Base-by-base conservation (phyloP, 2,329 filamentous ascomycete species). In the Aspergillus sojae region DNA sequence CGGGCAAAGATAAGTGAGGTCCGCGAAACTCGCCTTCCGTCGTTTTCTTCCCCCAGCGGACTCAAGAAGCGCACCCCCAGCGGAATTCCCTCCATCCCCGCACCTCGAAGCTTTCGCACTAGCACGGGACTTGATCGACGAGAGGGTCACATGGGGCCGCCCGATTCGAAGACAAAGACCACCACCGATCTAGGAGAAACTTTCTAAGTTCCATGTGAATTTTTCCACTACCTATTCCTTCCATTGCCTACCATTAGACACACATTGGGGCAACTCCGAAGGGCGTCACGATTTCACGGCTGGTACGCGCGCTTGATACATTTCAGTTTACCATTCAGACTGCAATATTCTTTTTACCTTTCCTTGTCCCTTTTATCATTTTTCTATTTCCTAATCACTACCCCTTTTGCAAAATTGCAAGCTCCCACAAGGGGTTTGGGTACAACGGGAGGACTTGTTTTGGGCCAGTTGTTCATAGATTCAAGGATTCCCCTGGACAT, bases 151-250 rank as follows among this genome's bases (percentile, higher is more conserved):
- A 84, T 84, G 80, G 79, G 81, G 34, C 82, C 81, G 21, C 79
- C 83, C 11, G 78, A 78, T 59, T 74, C 80, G 62, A 80, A 82
- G 60, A 77, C 84, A 67, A 48, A 26, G 12, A 83, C 83, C 69
- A 77, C 84, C 71, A 84, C 79, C 74, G 83, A 84, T 62, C 77
- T 86, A 53, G 85, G 85, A 48, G 85, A 88, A 75, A 86, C 84
- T n/a, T 87, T 83, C 74, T 87, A 78, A 76, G 57, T 59, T 55
- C 46, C 23, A 23, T 39, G 34, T 55, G 32, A 55, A 36, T 16
- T 28, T 28, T 57, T 58, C 32, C 48, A 45, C 32, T 56, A 41
- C 28, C 60, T 63, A 32, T 46, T 56, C 32, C 45, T 52, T 59
- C 43, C 21, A 55, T 61, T 54, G 21, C 52, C 36, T 62, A 50